Evolutionary conservation across 2,329 filamentous ascomycete genomes (phyloP), one percentile per base, ranked within the genome.

Genomic region (Claviceps sp.): DNA sequence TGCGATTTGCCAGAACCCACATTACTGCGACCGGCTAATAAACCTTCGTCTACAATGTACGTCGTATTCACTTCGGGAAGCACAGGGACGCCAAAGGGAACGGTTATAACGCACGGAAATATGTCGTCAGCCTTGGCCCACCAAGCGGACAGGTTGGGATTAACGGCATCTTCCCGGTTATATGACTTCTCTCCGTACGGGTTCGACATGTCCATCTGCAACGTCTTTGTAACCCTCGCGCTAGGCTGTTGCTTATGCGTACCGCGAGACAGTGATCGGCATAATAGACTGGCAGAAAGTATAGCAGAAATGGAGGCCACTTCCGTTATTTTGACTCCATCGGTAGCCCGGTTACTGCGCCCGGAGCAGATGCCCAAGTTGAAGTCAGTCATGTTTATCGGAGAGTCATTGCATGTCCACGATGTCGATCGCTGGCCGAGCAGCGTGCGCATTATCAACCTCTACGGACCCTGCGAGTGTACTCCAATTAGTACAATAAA

Each of bases 131-230:
- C 22, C 6, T 13, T 47, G 34, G 13, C 6, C 7, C 74, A 11
- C 60, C 64, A 13, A 57, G 70, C 16, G 56, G 62, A 5, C 58
- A 62, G 39, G 57, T 65, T 47, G 53, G 50, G 17, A 17, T 57
- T 54, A 14, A 53, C 50, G 16, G 54, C 53, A 34, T 53, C 54
- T 7, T 53, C 55, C 3, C 57, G 70, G 13, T 69, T 72, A 43
- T 69, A 56, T 4, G 49, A 60, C 2, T 56, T 56, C 23, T n/a
- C 55, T 11, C 43, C 51, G 3, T 55, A 53, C 16, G 43, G 37
- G 5, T 55, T 56, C 36, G 53, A 56, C 43, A 52, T 51, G 4
- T 43, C 37, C 22, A 53, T 53, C 5, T 11, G 23, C 3, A 44
- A 52, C 5, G 50, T 51, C 13, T 49, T 55, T 16, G 20, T 39